These are phyloP conservation scores for Ceratocystis huliohia DNA, from an alignment of 2,329 filamentous ascomycete genomes.

Conservation along the genomic window DNA sequence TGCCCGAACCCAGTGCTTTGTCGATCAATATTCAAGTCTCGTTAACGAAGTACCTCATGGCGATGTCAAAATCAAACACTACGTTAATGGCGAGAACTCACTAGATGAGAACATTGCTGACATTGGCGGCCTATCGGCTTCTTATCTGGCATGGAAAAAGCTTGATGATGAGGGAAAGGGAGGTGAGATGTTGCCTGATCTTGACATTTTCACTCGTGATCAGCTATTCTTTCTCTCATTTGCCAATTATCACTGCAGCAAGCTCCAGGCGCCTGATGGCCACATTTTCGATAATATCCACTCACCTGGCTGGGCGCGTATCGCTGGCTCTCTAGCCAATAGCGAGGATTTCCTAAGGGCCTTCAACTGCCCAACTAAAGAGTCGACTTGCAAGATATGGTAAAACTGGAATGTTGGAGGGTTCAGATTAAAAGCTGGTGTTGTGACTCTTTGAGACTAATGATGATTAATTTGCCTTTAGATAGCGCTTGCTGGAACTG, in stretches of 20 bases:
- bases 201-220: slow-evolving; percentile 51
- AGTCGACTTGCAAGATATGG: slow-evolving; percentile 59
- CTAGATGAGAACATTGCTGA: slow-evolving; percentile 62
- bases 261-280: slow-evolving; percentile 44
- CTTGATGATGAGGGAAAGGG: slow-evolving; percentile 36
- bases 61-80: slow-evolving; percentile 33
- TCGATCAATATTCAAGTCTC: slow-evolving; percentile 45
- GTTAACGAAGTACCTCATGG: background rate
- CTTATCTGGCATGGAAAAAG: slow-evolving; percentile 54
- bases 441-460: too few relatives aligned
- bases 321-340: slow-evolving; percentile 52
- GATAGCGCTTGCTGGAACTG: too few relatives aligned
- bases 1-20: slow-evolving; percentile 49
- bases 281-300: slow-evolving; percentile 52
- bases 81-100: slow-evolving; percentile 51
- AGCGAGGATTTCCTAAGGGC: slow-evolving; percentile 54
- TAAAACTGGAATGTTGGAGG: slow-evolving; percentile 31
- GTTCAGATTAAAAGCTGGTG: too few relatives aligned
- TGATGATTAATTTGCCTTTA: too few relatives aligned
- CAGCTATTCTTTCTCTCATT: slow-evolving; percentile 59
- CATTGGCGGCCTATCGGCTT: slow-evolving; percentile 50
- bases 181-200: slow-evolving; percentile 44
- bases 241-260: slow-evolving; percentile 54
- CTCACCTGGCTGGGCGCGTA: slow-evolving; percentile 49
- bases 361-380: slow-evolving; percentile 51